Evolutionary conservation across 768 basidiomycete genomes (phyloP).

Genomic region (Boletus reticuloceps): DNA sequence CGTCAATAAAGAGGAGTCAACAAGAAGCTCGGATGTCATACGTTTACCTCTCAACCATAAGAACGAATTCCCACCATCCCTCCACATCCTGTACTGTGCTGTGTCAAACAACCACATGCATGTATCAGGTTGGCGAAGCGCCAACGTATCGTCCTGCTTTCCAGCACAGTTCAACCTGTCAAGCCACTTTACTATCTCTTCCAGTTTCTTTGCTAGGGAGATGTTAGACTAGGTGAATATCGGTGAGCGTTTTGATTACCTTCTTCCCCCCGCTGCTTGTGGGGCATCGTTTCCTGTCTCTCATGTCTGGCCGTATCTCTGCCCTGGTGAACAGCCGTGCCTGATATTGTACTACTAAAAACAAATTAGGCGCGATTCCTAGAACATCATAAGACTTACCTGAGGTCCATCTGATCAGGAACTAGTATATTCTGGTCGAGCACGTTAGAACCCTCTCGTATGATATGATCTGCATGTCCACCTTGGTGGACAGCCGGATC

Average conservation of each 20-base stretch:
- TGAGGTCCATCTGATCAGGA: too few relatives aligned
- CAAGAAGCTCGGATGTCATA: not conserved
- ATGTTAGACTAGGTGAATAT: too few relatives aligned
- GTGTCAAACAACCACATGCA: conserved; percentile 2
- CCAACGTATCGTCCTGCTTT: not conserved
- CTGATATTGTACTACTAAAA: not conserved
- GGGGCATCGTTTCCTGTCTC: too few relatives aligned
- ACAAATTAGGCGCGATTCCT: not conserved
- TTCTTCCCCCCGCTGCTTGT: not conserved
- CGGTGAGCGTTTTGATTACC: too few relatives aligned
- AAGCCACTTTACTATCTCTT: not conserved
- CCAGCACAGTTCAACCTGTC: not conserved
- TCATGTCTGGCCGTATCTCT: too few relatives aligned
- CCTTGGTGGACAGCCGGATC: too few relatives aligned
- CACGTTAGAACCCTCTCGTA: too few relatives aligned
- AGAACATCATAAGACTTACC: not conserved
- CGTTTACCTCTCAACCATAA: conserved; percentile 1
- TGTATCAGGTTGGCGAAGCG: not conserved
- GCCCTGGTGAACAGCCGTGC: not conserved
- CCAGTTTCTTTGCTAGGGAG: not conserved
- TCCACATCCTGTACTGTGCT: not conserved
- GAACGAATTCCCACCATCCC: not conserved
- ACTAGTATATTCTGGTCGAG: too few relatives aligned
- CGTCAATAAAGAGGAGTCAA: not conserved
- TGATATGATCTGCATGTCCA: too few relatives aligned